Conservation (phyloP, 768 basidiomycete species). For the Harrya chromipes region DNA sequence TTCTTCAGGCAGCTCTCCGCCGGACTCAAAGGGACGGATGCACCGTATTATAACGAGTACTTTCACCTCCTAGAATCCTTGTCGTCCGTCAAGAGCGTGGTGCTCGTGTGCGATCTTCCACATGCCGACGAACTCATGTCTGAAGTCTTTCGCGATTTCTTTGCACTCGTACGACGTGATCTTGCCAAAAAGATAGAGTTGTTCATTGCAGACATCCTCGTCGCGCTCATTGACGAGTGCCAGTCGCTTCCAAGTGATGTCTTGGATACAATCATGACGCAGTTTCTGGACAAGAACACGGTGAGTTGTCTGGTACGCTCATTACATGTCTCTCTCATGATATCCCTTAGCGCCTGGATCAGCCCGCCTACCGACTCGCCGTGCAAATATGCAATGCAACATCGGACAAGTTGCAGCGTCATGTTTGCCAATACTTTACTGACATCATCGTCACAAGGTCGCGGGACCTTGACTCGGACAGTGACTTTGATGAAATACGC, state of each 20-base stretch:
- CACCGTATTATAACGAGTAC: slow-evolving; percentile 88
- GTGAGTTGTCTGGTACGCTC: slow-evolving; percentile 39
- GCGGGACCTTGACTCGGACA: slow-evolving; percentile 49
- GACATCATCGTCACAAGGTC: slow-evolving; percentile 73
- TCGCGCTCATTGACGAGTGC: slow-evolving; percentile 86
- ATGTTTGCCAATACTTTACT: slow-evolving; percentile 90
- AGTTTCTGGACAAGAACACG: slow-evolving; percentile 78
- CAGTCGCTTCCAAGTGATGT: slow-evolving; percentile 73
- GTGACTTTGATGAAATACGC: slow-evolving; percentile 65
- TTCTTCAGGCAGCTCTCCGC: slow-evolving; percentile 82
- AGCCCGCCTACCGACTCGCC: slow-evolving; percentile 77
- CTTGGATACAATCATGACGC: slow-evolving; percentile 76
- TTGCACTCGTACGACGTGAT: slow-evolving; percentile 72
- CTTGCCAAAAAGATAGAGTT: slow-evolving; percentile 79
- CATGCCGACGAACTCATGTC: slow-evolving; percentile 80
- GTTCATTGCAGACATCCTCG: slow-evolving; percentile 85
- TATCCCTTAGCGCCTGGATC: slow-evolving; percentile 53
- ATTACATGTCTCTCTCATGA: slow-evolving; percentile 1
- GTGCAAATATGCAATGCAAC: slow-evolving; percentile 82
- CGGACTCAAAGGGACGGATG: slow-evolving; percentile 72
- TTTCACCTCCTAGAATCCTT: slow-evolving; percentile 93
- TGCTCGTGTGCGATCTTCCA: slow-evolving; percentile 89
- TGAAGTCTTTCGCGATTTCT: slow-evolving; percentile 82
- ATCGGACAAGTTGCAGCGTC: slow-evolving; percentile 82
- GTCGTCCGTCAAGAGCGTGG: slow-evolving; percentile 91